A percentile compares a stretch with the other conserved stretches of the same genome.
These are phyloP conservation scores for Xylariaceae sp. DNA, from an alignment of 2,329 filamentous ascomycete species.

Conservation along the genomic window DNA sequence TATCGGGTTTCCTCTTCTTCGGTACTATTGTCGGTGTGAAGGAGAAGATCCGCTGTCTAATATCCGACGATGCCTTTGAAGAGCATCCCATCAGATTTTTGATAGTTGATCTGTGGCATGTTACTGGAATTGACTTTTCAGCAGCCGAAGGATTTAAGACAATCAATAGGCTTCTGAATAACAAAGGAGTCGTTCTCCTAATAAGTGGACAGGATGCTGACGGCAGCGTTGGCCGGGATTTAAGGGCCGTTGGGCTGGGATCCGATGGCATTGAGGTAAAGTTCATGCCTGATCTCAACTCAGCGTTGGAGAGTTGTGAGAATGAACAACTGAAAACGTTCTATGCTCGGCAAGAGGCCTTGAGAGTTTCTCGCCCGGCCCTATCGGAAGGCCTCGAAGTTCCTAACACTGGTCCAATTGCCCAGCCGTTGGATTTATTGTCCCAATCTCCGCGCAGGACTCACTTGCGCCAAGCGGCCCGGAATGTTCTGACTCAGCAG, in stretches of 20 bases:
- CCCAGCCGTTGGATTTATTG: conserved; percentile 42
- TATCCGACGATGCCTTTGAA: conserved; percentile 80
- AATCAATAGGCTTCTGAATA: conserved; percentile 80
- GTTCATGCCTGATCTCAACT: conserved; percentile 88
- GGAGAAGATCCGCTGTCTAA: conserved; percentile 77
- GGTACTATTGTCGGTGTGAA: conserved; percentile 97
- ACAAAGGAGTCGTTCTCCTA: conserved; percentile 77
- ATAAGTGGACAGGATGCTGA: conserved; percentile 81
- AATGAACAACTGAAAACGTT: conserved; percentile 87
- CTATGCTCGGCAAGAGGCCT: conserved; percentile 69
- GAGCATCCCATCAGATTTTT: conserved; percentile 84
- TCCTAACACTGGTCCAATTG: conserved; percentile 42
- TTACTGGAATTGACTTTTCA: conserved; percentile 93
- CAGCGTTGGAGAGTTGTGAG: conserved; percentile 90
- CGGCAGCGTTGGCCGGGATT: conserved; percentile 73
- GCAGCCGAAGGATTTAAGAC: conserved; percentile 93
- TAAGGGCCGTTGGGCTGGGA: conserved; percentile 82
- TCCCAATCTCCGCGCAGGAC: conserved; percentile 81
- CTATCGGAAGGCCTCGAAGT: conserved; percentile 52
- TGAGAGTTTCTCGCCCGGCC: conserved; percentile 49
- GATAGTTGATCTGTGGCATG: conserved; percentile 84
- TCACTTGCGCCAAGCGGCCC: conserved; percentile 78
- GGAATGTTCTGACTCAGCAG: conserved; percentile 70
- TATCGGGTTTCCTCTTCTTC: conserved; percentile 96
- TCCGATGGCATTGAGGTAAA: conserved; percentile 73